A percentile compares a stretch with the other conserved stretches of the same genome.
Evolutionary conservation across 1,139 yeast species (phyloP).

Genomic region (Nematodospora anomalae): DNA sequence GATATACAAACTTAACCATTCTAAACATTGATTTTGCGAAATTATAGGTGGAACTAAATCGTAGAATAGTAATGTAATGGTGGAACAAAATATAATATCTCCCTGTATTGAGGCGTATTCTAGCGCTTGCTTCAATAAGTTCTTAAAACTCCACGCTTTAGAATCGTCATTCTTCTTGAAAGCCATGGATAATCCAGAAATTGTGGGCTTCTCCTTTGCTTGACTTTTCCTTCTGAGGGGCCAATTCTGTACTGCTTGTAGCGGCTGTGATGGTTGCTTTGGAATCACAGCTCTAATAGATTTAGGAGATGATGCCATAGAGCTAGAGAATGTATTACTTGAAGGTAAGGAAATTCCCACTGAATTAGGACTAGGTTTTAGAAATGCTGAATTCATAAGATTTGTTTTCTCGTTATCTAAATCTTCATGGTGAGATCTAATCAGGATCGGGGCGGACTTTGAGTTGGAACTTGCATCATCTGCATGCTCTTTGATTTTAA

Average conservation of each 20-base stretch:
- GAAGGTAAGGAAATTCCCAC: conserved; percentile 6
- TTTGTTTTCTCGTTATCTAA: conserved; percentile 40
- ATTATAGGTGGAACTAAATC: conserved; percentile 23
- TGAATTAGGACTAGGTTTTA: conserved; percentile 13
- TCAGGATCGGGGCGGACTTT: conserved; percentile 7
- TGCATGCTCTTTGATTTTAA: conserved; percentile 13
- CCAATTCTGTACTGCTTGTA: conserved; percentile 3
- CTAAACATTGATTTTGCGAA: conserved; percentile 30
- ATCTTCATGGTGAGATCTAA: conserved; percentile 20
- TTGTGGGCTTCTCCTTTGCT: conserved; percentile 8
- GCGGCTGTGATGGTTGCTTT: conserved; percentile 1
- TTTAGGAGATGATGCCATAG: conserved; percentile 9
- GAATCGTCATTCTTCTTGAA: conserved; percentile 24
- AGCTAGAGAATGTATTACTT: conserved; percentile 6
- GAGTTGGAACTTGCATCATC: conserved; percentile 11
- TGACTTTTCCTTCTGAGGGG: conserved; percentile 6
- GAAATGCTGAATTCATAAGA: conserved; percentile 35
- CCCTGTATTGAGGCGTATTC: conserved; percentile 63
- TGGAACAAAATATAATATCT: conserved; percentile 61
- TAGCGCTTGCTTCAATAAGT: conserved; percentile 42
- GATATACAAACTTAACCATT: conserved; percentile 60
- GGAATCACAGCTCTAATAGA: conserved; percentile 2
- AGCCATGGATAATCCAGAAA: conserved; percentile 29
- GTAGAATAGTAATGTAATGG: conserved; percentile 58
- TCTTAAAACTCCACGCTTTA: conserved; percentile 35